Conservation (phyloP, 2,329 filamentous ascomycete genomes). For the Botryotinia convoluta region DNA sequence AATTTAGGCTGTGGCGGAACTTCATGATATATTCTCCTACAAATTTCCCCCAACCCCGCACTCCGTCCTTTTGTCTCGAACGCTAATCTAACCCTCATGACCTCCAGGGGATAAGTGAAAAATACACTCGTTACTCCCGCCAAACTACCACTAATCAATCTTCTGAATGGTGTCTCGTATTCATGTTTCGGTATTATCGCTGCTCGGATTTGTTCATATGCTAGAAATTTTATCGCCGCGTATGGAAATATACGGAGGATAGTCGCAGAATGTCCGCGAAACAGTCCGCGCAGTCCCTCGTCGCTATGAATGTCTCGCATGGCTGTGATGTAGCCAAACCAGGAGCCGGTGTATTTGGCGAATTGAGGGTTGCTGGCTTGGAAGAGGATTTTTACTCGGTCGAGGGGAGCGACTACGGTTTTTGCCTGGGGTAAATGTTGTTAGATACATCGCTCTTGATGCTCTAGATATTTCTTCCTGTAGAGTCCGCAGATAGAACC, state of each 20-base stretch:
- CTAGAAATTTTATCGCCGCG: constrained; percentile 95
- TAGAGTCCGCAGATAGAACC: neutral
- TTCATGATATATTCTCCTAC: constrained; percentile 83
- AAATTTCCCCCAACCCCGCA: constrained; percentile 62
- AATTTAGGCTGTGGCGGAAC: constrained; percentile 45
- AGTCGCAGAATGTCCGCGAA: constrained; percentile 91
- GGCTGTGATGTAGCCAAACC: constrained; percentile 78
- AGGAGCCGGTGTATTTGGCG: constrained; percentile 86
- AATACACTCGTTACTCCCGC: constrained; percentile 90
- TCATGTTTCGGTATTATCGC: constrained; percentile 67
- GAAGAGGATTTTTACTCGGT: constrained; percentile 98
- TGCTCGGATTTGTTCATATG: constrained; percentile 92
- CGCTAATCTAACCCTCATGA: constrained; percentile 86
- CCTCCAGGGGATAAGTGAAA: constrained; percentile 91
- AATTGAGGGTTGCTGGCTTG: constrained; percentile 94
- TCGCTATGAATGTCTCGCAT: constrained; percentile 77
- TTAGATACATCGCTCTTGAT: neutral
- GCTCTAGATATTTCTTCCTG: neutral
- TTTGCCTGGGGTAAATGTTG: constrained; percentile 64
- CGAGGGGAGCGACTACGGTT: constrained; percentile 90
- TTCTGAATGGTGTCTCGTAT: constrained; percentile 76
- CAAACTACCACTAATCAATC: constrained; percentile 70
- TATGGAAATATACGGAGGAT: constrained; percentile 95
- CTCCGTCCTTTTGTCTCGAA: constrained; percentile 87
- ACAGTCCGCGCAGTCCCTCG: constrained; percentile 75